Conservation (phyloP, 1,284 basidiomycete genomes). For the Termitomyces sp. region DNA sequence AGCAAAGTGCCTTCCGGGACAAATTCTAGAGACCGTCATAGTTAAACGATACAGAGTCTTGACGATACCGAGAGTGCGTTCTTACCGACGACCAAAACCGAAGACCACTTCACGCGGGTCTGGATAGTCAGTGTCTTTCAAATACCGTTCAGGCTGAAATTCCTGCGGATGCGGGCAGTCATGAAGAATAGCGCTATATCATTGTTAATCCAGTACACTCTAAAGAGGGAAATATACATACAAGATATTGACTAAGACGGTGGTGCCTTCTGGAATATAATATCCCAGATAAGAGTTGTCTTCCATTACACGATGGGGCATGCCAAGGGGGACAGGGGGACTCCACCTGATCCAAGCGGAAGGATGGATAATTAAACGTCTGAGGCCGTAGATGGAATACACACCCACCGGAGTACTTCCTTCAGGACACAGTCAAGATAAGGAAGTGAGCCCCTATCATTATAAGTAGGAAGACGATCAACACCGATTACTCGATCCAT, state of each 20-base stretch:
- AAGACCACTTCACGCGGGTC: constrained; percentile 38
- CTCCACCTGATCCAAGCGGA: constrained; percentile 29
- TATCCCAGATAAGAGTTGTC: constrained; percentile 47
- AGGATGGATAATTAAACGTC: constrained; percentile 3
- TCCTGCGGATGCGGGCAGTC: constrained; percentile 32
- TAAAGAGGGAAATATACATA: constrained; percentile 18
- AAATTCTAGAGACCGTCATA: constrained; percentile 26
- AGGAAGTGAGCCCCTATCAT: constrained; percentile 45
- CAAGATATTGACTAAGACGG: constrained; percentile 46
- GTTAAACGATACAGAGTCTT: neutral
- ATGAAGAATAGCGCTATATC: constrained; percentile 33
- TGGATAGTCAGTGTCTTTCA: constrained; percentile 27
- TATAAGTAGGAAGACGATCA: constrained; percentile 39
- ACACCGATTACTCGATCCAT: constrained; percentile 45
- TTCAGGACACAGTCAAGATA: constrained; percentile 49
- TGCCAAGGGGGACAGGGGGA: constrained; percentile 38
- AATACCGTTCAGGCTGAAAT: constrained; percentile 36
- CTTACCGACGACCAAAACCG: constrained; percentile 41
- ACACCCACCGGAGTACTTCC: constrained; percentile 41
- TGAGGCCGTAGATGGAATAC: constrained; percentile 6
- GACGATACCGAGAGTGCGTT: neutral
- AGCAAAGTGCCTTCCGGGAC: constrained; percentile 38
- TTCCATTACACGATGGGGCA: constrained; percentile 45
- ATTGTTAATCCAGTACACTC: neutral
- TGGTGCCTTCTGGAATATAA: constrained; percentile 40